phyloP scores from a whole-genome alignment of 768 basidiomycete species.

The Leccinum truebloodii region DNA sequence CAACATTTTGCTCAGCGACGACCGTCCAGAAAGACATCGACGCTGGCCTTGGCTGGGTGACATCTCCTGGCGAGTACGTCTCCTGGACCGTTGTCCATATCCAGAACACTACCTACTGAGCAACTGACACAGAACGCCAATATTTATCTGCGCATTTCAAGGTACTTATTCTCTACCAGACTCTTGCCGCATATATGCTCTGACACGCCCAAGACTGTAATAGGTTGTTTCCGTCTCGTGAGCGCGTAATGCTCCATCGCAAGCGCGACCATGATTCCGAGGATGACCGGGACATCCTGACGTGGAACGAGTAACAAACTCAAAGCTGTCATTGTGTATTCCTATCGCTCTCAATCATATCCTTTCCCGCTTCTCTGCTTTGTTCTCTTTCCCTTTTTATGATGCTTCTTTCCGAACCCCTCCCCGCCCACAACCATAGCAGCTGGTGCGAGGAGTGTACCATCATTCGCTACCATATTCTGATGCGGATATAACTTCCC shows the following conservation, averaged over 20 bases:
- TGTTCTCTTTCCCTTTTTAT: conserved; percentile 76
- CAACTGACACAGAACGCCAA: conserved; percentile 56
- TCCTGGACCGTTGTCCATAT: background rate
- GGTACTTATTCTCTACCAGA: conserved; percentile 35
- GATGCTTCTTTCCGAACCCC: conserved; percentile 69
- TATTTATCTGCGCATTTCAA: conserved; percentile 74
- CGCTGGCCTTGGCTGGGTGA: conserved; percentile 57
- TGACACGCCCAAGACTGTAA: conserved; percentile 51
- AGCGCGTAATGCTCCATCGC: conserved; percentile 68
- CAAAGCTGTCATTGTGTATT: background rate
- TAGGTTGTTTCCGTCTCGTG: conserved; percentile 70
- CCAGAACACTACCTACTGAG: conserved; percentile 6
- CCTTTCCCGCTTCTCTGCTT: conserved; percentile 95
- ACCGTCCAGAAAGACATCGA: conserved; percentile 58
- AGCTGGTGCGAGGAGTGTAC: conserved; percentile 54
- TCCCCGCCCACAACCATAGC: conserved; percentile 43
- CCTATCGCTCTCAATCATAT: conserved; percentile 58
- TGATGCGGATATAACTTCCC: conserved; percentile 80
- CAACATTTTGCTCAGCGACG: conserved; percentile 36
- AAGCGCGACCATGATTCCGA: conserved; percentile 70
- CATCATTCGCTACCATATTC: conserved; percentile 75
- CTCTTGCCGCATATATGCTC: background rate
- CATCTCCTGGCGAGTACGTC: conserved; percentile 64
- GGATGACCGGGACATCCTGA: conserved; percentile 58
- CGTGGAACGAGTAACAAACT: conserved; percentile 61